These are phyloP conservation scores for Carex parvula DNA, from an alignment of 176 grass and related monocot genomes.

Conservation along the genomic window DNA sequence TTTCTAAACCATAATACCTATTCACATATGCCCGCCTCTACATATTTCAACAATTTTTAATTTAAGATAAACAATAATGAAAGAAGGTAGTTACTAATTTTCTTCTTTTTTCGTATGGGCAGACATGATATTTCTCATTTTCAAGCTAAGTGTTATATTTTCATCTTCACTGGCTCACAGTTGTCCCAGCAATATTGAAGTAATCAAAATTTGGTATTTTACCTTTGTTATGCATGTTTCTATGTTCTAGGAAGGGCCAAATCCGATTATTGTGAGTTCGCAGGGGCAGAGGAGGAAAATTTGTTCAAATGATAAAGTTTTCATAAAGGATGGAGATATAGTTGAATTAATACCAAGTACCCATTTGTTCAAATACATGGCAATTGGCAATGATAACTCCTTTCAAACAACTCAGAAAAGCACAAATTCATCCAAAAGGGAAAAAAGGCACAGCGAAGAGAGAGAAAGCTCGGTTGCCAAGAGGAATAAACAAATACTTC, in stretches of 20 bases:
- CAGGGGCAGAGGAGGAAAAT: conserved; percentile 60
- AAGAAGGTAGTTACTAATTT: not conserved
- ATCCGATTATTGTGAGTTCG: conserved; percentile 62
- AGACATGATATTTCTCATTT: not conserved
- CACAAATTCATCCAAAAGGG: conserved; percentile 40
- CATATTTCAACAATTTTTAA: not conserved
- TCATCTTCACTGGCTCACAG: not conserved
- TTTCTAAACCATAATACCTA: not conserved
- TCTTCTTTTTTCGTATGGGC: not conserved
- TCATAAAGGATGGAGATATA: conserved; percentile 60
- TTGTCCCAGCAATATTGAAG: not conserved
- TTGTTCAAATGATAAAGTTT: conserved; percentile 51
- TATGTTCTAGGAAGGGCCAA: conserved; percentile 67
- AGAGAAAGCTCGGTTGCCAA: conserved; percentile 31
- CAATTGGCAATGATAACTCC: conserved; percentile 29
- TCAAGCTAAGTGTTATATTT: not conserved
- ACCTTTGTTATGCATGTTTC: not conserved
- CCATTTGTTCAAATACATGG: conserved; percentile 55
- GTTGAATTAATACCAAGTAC: conserved; percentile 75
- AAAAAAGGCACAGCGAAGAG: conserved; percentile 53
- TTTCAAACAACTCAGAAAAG: conserved; percentile 16
- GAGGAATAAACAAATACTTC: conserved; percentile 57
- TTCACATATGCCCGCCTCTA: not conserved
- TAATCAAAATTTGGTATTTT: not conserved
- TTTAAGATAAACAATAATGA: not conserved